Evolutionary conservation across 1,139 yeast genomes (phyloP).

Genomic region (Sugiyamaella sp.): DNA sequence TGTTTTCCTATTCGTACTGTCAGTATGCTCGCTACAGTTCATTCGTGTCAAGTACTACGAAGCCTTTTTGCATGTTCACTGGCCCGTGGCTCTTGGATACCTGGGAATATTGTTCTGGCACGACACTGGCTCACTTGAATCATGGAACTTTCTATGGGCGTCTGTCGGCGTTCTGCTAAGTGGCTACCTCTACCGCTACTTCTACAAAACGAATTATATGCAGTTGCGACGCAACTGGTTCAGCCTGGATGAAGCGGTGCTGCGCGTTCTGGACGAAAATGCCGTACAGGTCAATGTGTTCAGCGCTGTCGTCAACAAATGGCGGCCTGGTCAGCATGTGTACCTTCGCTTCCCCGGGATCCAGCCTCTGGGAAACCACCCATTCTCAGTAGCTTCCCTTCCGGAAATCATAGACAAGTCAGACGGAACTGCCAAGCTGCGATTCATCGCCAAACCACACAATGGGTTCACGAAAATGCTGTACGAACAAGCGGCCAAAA

Average conservation of each 20-base stretch:
- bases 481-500: conserved; percentile 34
- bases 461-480: conserved; percentile 53
- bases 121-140: conserved; percentile 45
- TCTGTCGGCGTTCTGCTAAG: conserved; percentile 59
- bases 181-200: conserved; percentile 55
- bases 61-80: conserved; percentile 57
- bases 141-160: conserved; percentile 57
- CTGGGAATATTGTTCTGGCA: conserved; percentile 59
- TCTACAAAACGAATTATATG: conserved; percentile 54
- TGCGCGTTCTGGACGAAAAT: conserved; percentile 42
- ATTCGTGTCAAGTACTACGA: conserved; percentile 55
- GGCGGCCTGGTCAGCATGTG: conserved; percentile 67
- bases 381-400: conserved; percentile 58
- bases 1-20: conserved; percentile 51
- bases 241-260: conserved; percentile 51
- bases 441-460: conserved; percentile 54
- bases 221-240: conserved; percentile 48
- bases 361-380: conserved; percentile 59
- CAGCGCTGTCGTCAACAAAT: conserved; percentile 44
- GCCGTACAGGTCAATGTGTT: conserved; percentile 50
- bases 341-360: conserved; percentile 54
- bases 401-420: conserved; percentile 36
- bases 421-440: conserved; percentile 41
- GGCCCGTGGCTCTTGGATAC: conserved; percentile 61
- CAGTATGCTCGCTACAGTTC: conserved; percentile 51